phyloP scores from a whole-genome alignment of 1,139 yeast species.

The Pneumocystis wakefieldiae region DNA sequence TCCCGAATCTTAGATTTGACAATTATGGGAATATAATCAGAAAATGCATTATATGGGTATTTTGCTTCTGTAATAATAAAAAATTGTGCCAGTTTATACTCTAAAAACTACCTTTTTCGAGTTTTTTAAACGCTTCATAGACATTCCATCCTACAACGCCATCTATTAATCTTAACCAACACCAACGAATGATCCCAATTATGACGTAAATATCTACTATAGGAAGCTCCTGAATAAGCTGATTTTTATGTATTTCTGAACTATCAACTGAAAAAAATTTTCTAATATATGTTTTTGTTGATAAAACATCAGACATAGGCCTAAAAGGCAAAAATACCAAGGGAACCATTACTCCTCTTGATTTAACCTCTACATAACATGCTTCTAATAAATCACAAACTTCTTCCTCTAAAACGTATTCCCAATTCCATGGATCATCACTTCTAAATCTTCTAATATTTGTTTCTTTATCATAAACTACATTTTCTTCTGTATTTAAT shows the following conservation, averaged over 20 bases:
- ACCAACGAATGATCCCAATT: conserved; percentile 20
- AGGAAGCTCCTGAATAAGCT: conserved; percentile 20
- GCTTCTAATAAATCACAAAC: background rate
- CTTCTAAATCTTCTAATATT: background rate
- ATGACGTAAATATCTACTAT: conserved; percentile 22
- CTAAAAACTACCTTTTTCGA: conserved; percentile 36
- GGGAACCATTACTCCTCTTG: background rate
- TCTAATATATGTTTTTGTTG: background rate
- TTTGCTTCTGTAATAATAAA: conserved; percentile 6
- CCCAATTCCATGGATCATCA: background rate
- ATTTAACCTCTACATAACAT: background rate
- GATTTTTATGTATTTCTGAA: conserved; percentile 13
- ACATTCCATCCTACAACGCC: conserved; percentile 81
- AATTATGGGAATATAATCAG: conserved; percentile 6
- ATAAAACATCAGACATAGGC: background rate
- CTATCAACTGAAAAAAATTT: background rate
- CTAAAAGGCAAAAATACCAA: background rate
- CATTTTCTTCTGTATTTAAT: background rate
- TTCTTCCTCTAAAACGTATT: background rate
- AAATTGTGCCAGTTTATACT: background rate
- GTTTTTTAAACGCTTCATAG: conserved; percentile 50
- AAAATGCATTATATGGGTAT: conserved; percentile 8
- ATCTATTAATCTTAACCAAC: conserved; percentile 65
- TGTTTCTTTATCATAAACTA: background rate
- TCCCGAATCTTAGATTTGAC: conserved; percentile 4